A percentile compares a stretch with the other conserved stretches of the same genome.
Conservation (phyloP, 2,329 filamentous ascomycete species). For the Cordyceps fumosorosea region DNA sequence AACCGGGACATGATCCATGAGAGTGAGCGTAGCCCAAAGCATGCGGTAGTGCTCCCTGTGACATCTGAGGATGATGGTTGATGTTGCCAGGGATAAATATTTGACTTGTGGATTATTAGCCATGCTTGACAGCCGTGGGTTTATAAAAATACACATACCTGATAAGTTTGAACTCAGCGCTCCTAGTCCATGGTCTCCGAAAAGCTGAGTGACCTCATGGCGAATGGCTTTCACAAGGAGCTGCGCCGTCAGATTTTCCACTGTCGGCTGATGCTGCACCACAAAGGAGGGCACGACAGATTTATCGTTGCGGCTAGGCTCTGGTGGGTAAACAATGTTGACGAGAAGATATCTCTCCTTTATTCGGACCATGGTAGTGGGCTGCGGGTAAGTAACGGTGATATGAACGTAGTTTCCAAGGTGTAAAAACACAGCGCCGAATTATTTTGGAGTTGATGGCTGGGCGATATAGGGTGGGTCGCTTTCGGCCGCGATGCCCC, state of each 20-base stretch:
- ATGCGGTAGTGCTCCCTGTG: slow-evolving; percentile 76
- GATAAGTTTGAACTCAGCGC: slow-evolving; percentile 62
- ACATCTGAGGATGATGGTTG: slow-evolving; percentile 84
- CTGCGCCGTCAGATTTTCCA: slow-evolving; percentile 60
- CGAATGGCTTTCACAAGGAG: slow-evolving; percentile 63
- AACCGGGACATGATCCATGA: slow-evolving; percentile 63
- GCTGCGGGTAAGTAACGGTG: too few relatives aligned
- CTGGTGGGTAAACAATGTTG: slow-evolving; percentile 79
- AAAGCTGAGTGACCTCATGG: slow-evolving; percentile 62
- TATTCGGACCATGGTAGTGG: slow-evolving; percentile 74
- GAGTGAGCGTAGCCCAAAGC: slow-evolving; percentile 83
- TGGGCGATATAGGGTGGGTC: not conserved
- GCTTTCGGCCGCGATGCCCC: not conserved
- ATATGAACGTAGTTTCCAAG: not conserved
- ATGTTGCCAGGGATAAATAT: slow-evolving; percentile 87
- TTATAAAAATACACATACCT: slow-evolving; percentile 38
- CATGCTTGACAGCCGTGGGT: not conserved
- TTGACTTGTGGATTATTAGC: slow-evolving; percentile 56
- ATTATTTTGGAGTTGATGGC: not conserved
- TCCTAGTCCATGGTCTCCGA: slow-evolving; percentile 85
- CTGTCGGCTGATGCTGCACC: slow-evolving; percentile 71
- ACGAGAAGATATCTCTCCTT: slow-evolving; percentile 96
- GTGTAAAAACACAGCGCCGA: not conserved
- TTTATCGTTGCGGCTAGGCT: slow-evolving; percentile 30
- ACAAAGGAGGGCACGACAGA: slow-evolving; percentile 52